A percentile compares a stretch with the other conserved stretches of the same genome.
These are phyloP conservation scores for Aspergillus hiratsukae DNA, from an alignment of 2,329 filamentous ascomycete species.

Conservation along the genomic window DNA sequence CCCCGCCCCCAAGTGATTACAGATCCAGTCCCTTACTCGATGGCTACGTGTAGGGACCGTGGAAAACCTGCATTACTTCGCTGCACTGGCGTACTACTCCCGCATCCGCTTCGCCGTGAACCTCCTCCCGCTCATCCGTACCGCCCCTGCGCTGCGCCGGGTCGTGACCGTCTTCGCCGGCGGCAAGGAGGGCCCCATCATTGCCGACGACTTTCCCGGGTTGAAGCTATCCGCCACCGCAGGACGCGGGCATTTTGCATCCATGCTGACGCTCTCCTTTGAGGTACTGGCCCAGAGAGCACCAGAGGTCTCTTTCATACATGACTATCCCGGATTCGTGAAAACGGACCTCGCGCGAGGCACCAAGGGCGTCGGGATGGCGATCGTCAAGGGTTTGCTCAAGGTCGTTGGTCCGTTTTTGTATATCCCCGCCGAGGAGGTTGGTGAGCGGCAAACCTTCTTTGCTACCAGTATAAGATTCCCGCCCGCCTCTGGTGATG, in stretches of 20 bases:
- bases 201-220: no score
- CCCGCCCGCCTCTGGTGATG: not conserved
- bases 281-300: not conserved
- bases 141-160: no score
- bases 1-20: no score
- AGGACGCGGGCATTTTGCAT: not conserved
- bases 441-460: not conserved
- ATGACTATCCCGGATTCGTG: not conserved
- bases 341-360: not conserved
- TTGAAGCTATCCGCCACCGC: not conserved
- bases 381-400: not conserved
- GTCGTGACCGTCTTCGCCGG: no score
- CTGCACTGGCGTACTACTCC: no score
- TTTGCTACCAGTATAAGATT: not conserved
- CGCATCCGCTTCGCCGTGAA: no score
- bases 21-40: no score
- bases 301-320: not conserved
- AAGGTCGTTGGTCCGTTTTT: not conserved
- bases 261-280: not conserved
- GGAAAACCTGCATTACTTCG: no score
- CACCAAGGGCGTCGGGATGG: not conserved
- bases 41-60: no score
- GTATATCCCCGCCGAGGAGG: not conserved
- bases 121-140: no score
- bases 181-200: no score